Evolutionary conservation across 1,284 basidiomycete species (phyloP).

Genomic region (Athelia psychrophila): DNA sequence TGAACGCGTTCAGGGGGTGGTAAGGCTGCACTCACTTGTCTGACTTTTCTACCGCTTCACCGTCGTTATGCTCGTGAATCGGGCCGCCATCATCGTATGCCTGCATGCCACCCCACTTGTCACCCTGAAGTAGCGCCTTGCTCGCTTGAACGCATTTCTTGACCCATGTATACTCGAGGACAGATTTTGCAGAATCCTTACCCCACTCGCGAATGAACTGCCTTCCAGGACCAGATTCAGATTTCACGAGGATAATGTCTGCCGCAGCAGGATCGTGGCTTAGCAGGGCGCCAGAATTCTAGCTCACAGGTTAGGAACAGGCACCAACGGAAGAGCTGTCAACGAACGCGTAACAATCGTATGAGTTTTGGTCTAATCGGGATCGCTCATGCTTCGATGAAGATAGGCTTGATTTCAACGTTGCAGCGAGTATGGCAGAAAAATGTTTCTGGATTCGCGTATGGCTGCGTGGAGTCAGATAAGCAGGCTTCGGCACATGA

Average conservation of each 20-base stretch:
- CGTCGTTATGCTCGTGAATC: constrained; percentile 34
- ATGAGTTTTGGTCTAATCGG: constrained; percentile 47
- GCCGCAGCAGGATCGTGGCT: constrained; percentile 45
- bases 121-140: constrained; percentile 39
- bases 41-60: constrained; percentile 32
- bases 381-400: constrained; percentile 52
- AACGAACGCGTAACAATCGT: constrained; percentile 29
- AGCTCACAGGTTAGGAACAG: background rate
- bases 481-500: too few species aligned
- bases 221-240: constrained; percentile 45
- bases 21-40: constrained; percentile 18
- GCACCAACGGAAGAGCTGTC: background rate
- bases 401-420: constrained; percentile 17
- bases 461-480: background rate
- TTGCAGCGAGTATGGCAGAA: background rate
- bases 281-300: constrained; percentile 54
- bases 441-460: background rate
- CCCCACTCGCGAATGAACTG: constrained; percentile 57
- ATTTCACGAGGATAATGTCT: constrained; percentile 54
- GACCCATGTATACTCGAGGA: constrained; percentile 46
- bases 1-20: constrained; percentile 16
- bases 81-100: constrained; percentile 43
- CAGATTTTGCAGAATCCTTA: constrained; percentile 41
- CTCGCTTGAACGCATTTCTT: constrained; percentile 36
- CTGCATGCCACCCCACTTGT: constrained; percentile 54